phyloP scores from a whole-genome alignment of 2,329 filamentous ascomycete genomes.

The Fusarium sp. region DNA sequence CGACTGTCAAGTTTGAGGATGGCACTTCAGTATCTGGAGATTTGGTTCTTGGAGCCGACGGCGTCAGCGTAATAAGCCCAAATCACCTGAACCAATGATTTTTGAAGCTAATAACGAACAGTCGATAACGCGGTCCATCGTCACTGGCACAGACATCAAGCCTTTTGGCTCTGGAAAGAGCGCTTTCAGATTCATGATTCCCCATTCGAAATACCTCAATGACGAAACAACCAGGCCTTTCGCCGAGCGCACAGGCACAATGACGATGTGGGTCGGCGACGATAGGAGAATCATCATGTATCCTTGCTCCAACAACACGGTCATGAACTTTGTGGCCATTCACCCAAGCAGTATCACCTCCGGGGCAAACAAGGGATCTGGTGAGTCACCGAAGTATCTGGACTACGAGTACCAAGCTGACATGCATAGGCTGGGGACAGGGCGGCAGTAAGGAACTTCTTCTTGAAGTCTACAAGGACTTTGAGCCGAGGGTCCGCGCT shows the following conservation, averaged over 20 bases:
- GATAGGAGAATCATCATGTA: conserved; percentile 59
- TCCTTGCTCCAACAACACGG: conserved; percentile 54
- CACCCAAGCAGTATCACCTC: conserved; percentile 50
- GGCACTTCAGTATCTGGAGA: conserved; percentile 57
- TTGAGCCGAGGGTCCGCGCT: conserved; percentile 51
- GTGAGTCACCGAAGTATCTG: neutral
- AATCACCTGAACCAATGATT: fast-evolving
- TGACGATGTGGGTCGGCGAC: conserved; percentile 51
- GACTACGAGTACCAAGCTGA: neutral
- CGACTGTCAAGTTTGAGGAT: conserved; percentile 55
- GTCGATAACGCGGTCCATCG: conserved; percentile 38
- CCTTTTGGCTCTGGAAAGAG: conserved; percentile 60
- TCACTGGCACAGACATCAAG: conserved; percentile 35
- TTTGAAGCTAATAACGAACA: neutral
- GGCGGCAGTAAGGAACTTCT: conserved; percentile 49
- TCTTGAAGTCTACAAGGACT: conserved; percentile 52
- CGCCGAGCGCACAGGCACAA: conserved; percentile 8
- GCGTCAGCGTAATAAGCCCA: conserved; percentile 53
- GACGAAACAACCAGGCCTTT: conserved; percentile 30
- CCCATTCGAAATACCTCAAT: conserved; percentile 47
- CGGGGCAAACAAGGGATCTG: conserved; percentile 5
- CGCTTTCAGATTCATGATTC: conserved; percentile 64
- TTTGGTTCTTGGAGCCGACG: conserved; percentile 64
- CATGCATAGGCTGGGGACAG: conserved; percentile 51
- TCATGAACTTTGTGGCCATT: conserved; percentile 61